Evolutionary conservation across 2,329 filamentous ascomycete genomes (phyloP), one percentile per base, ranked within the genome.

Genomic region (Parascedosporium putredinis): DNA sequence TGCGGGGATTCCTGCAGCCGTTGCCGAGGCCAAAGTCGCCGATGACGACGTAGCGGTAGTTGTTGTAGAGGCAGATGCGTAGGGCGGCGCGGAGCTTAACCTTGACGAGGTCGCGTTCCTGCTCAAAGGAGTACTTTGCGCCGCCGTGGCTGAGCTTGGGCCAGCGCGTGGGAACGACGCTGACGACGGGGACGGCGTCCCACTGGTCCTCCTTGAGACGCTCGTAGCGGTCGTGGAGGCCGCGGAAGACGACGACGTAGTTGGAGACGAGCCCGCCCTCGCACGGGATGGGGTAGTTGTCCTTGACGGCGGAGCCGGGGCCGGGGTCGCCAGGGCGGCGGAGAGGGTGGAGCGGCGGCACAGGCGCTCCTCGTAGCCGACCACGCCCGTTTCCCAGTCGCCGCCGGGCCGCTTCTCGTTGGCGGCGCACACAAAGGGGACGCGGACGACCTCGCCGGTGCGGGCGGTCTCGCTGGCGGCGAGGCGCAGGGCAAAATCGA

Each of bases 381-480:
- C 62, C 10, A 67, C 71, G 53, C 73, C 74, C 5, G 75, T 84
- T 57, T 88, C 84, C 86, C 86, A 90, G 60, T 89, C 84, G n/a
- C 86, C 86, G 8, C 86, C 86, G 1, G 85, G 75, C 33, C 83
- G 74, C 60, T 83, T 85, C 62, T 89, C 85, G 65, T 89, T 87
- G 45, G 86, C 86, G 50, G 81, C 77, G 56, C 84, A 87, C 54
- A 88, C 78, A 52, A 87, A 81, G 0, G 83, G 80, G 50, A 86
- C 74, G 2, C 67, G 64, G 33, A 68, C 58, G 8, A 59, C 60
- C 49, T 66, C 56, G 44, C 62, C 66, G 9, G 59, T 58, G 45
- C 66, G 63, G 24, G 64, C 67, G n/a, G 43, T 33, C 45, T 74
- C 72, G 40, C 60, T 55, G 22, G 55, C 55, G 10, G 64, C 62